These are phyloP conservation scores for Echium plantagineum DNA, from an alignment of 257 asterid species.

Conservation along the genomic window DNA sequence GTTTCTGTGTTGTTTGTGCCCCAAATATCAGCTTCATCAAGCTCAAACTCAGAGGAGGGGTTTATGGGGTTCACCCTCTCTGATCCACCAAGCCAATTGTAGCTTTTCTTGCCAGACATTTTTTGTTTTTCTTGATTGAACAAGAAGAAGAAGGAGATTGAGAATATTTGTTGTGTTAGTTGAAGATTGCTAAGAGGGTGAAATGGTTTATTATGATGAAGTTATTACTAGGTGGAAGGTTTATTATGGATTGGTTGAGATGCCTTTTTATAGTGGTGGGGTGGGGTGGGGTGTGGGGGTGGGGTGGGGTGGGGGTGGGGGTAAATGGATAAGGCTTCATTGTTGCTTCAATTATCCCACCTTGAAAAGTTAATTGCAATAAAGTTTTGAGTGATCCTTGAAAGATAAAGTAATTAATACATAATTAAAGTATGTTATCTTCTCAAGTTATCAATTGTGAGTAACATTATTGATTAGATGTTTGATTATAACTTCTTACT, in stretches of 20 bases:
- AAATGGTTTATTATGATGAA: not conserved
- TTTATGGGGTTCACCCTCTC: not conserved
- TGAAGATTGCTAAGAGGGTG: not conserved
- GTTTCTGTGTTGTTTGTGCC: not conserved
- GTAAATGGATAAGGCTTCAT: not conserved
- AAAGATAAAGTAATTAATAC: too few relatives aligned
- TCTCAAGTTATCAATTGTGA: too few relatives aligned
- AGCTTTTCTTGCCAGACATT: constrained; percentile 3
- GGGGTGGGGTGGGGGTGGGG: too few relatives aligned
- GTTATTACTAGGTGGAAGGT: not conserved
- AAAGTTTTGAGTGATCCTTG: not conserved
- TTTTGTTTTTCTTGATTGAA: too few relatives aligned
- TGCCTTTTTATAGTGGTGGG: not conserved
- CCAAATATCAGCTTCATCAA: constrained; percentile 18
- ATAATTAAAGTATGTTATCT: not conserved
- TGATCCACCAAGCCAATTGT: constrained; percentile 5
- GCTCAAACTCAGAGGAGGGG: constrained; percentile 8
- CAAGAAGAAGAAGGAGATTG: not conserved
- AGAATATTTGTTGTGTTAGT: too few relatives aligned
- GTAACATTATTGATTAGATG: too few relatives aligned
- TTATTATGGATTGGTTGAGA: not conserved
- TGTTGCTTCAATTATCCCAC: not conserved
- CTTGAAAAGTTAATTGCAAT: not conserved
- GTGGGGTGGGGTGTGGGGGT: not conserved
- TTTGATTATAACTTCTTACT: too few relatives aligned